A percentile compares a stretch with the other conserved stretches of the same genome.
Conservation (phyloP, 305 asterid species). For the Solanum hybrid region DNA sequence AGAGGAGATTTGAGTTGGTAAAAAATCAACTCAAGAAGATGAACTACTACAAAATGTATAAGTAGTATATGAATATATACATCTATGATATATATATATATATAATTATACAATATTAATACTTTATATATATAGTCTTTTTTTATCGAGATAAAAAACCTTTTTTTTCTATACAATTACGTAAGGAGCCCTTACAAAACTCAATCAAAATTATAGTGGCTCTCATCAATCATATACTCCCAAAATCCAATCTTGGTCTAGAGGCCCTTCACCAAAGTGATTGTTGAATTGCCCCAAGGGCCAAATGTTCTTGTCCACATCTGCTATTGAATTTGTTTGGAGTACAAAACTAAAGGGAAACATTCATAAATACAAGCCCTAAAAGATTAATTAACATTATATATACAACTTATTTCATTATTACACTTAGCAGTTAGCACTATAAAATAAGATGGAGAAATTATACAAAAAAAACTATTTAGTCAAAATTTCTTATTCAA, state of each 20-base stretch:
- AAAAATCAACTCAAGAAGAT: background rate
- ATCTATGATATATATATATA: no score
- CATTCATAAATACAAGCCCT: background rate
- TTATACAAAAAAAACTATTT: no score
- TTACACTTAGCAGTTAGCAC: background rate
- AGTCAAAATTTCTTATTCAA: background rate
- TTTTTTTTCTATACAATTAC: no score
- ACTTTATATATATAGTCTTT: background rate
- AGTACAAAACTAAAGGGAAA: background rate
- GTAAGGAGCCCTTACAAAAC: background rate
- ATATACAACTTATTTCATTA: background rate
- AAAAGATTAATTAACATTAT: background rate
- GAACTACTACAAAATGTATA: no score
- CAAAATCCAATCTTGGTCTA: background rate
- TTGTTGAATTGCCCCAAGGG: background rate
- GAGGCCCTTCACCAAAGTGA: background rate
- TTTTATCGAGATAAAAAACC: no score
- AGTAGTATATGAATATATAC: background rate
- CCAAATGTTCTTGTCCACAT: background rate
- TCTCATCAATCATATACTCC: background rate
- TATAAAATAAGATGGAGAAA: background rate
- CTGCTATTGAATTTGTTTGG: background rate
- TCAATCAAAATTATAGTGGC: background rate
- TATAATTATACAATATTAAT: background rate
- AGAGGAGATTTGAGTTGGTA: background rate